Conservation (phyloP, 1,284 basidiomycete genomes). For the Heterobasidion occidentale region DNA sequence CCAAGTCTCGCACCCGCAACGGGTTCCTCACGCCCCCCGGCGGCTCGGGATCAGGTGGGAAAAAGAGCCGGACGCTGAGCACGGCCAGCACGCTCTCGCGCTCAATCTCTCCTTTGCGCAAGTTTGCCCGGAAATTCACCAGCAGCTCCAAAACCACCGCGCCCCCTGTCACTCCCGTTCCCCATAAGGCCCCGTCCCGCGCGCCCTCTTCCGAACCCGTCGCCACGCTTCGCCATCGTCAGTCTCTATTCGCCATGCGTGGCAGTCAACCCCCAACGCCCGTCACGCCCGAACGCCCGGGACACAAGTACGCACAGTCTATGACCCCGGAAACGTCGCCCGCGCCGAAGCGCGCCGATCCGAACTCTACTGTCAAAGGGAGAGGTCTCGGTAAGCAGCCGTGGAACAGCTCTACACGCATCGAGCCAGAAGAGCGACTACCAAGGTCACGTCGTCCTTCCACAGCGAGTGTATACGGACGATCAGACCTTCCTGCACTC, state of each 20-base stretch:
- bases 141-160: constrained; percentile 31
- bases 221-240: constrained; percentile 43
- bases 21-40: constrained; percentile 60
- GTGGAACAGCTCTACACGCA: constrained; percentile 77
- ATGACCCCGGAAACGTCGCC: constrained; percentile 64
- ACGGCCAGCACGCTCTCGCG: constrained; percentile 50
- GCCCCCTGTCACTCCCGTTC: constrained; percentile 36
- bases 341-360: constrained; percentile 21
- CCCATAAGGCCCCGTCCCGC: constrained; percentile 30
- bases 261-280: constrained; percentile 34
- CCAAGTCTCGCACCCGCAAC: constrained; percentile 33
- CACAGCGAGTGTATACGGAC: constrained; percentile 30
- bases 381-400: constrained; percentile 20
- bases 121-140: constrained; percentile 61
- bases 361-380: constrained; percentile 32
- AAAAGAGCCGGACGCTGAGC: constrained; percentile 34
- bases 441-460: constrained; percentile 35
- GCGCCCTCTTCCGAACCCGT: constrained; percentile 48
- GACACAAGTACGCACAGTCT: constrained; percentile 64
- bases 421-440: constrained; percentile 42
- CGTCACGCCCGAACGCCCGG: constrained; percentile 45
- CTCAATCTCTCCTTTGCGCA: constrained; percentile 72
- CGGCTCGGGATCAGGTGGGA: constrained; percentile 21
- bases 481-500: constrained; percentile 33
- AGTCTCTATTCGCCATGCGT: constrained; percentile 49